Evolutionary conservation across 2,329 filamentous ascomycete genomes (phyloP).

Genomic region (Colletotrichum orbiculare): DNA sequence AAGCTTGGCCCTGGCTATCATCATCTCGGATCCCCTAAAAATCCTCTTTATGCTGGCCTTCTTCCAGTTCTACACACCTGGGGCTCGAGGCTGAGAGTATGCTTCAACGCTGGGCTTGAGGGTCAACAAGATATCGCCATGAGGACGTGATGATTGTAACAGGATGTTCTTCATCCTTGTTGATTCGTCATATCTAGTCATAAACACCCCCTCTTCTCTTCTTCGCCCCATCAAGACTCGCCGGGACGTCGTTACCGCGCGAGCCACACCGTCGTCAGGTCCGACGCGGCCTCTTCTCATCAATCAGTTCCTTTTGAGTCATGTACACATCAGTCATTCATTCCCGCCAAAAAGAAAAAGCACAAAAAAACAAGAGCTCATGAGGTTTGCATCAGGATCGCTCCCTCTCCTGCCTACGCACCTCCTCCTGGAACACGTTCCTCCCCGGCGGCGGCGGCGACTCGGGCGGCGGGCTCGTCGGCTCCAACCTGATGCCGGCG

Average conservation of each 20-base stretch:
- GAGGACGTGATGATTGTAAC: background rate
- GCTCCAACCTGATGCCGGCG: slow-evolving; percentile 44
- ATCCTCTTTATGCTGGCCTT: slow-evolving; percentile 6
- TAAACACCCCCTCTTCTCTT: background rate
- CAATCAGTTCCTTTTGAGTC: slow-evolving; percentile 8
- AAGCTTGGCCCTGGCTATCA: background rate
- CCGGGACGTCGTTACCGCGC: slow-evolving; percentile 31
- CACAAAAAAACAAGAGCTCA: too few relatives aligned
- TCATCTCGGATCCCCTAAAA: too few relatives aligned
- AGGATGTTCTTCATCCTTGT: background rate
- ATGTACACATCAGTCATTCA: slow-evolving; percentile 9
- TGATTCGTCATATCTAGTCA: slow-evolving; percentile 30
- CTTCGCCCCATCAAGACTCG: background rate
- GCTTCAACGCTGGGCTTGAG: too few relatives aligned
- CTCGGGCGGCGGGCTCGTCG: slow-evolving; percentile 37
- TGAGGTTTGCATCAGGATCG: slow-evolving; percentile 1
- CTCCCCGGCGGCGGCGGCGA: slow-evolving; percentile 23
- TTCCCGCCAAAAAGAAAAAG: slow-evolving; percentile 5
- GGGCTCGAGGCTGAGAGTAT: too few relatives aligned
- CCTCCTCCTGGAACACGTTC: slow-evolving; percentile 52
- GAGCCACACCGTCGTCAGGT: slow-evolving; percentile 1
- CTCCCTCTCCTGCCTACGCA: slow-evolving; percentile 47
- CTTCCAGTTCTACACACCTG: slow-evolving; percentile 45
- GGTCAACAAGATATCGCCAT: too few relatives aligned
- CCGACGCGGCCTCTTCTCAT: slow-evolving; percentile 8